phyloP scores from a whole-genome alignment of 2,329 filamentous ascomycete genomes.

The Septoria petroselini region DNA sequence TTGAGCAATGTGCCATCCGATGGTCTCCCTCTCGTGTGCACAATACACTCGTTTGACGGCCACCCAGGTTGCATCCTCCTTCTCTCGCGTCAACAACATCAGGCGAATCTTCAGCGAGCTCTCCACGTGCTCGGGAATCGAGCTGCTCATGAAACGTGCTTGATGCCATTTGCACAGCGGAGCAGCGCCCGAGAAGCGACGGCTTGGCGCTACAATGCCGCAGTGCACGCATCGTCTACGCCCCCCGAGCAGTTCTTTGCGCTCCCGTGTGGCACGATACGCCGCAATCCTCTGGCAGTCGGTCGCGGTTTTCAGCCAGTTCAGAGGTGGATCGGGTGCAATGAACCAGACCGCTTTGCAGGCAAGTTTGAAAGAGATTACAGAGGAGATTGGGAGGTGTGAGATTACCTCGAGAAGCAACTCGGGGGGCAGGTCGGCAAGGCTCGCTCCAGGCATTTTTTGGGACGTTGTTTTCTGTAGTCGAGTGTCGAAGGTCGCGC shows the following conservation, averaged over 20 bases:
- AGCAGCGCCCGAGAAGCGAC: conserved; percentile 20
- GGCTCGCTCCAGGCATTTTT: conserved; percentile 1
- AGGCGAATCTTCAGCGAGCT: conserved; percentile 19
- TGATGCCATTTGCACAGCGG: conserved; percentile 30
- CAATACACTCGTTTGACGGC: conserved; percentile 23
- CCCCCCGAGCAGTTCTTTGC: conserved; percentile 21
- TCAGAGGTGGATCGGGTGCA: conserved; percentile 18
- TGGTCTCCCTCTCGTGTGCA: conserved; percentile 22
- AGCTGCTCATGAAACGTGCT: conserved; percentile 25
- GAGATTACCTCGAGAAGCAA: conserved; percentile 36
- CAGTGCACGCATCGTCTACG: conserved; percentile 31
- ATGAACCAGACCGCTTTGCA: conserved; percentile 34
- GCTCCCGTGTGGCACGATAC: conserved; percentile 28
- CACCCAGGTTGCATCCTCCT: conserved; percentile 20
- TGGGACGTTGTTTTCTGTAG: conserved; percentile 1
- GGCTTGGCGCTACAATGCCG: conserved; percentile 15
- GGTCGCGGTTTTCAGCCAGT: conserved; percentile 24
- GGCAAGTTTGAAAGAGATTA: conserved; percentile 42
- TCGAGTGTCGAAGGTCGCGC: no score
- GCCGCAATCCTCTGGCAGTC: conserved; percentile 29
- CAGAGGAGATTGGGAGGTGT: conserved; percentile 38
- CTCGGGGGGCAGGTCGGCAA: conserved; percentile 39
- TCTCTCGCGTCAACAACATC: conserved; percentile 11
- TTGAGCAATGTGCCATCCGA: conserved; percentile 21
- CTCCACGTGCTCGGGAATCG: conserved; percentile 21